Evolutionary conservation across 2,329 filamentous ascomycete genomes (phyloP), one percentile per base, ranked within the genome.

Genomic region (Pseudonectria buxi): DNA sequence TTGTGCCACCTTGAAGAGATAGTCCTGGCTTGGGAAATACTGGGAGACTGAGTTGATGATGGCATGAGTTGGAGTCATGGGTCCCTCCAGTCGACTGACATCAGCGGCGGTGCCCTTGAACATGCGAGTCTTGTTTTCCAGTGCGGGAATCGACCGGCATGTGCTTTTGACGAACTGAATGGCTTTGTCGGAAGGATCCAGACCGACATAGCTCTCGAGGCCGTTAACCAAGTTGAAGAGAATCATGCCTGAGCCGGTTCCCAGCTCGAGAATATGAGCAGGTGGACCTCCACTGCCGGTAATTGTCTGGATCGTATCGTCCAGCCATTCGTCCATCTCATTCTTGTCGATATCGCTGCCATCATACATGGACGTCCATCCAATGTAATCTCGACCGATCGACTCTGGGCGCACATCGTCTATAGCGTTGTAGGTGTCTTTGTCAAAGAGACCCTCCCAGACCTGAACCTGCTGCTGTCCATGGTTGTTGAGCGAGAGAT

Each of bases 311-410:
- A 58, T 51, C 1, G 54, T 56, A 10, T 59, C 57, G 7, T 56
- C 49, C 0, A 59, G 41, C 57, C 56, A 59, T 30, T 56, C 55
- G 3, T 50, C 33, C 57, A 59, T 59, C 22, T 59, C 53, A 1
- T 2, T 33, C 24, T 42, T 49, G 28, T 53, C 45, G 3, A 59
- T 54, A 2, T 40, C 10, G 0, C 12, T 43, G 4, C 54, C 56
- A 24, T 58, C 49, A 22, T 56, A 58, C 50, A 55, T 56, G 0
- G 57, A 59, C 4, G 44, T 56, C 57, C 57, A 59, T 7, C 49
- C 53, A 1, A 41, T 44, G 18, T 58, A 59, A 26, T 60, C 56
- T 3, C 37, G 32, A 1, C 55, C 56, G 24, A 53, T 39, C 1
- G 18, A 25, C 2, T 37, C 37, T 1, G 27, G 10, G 6, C 41